Evolutionary conservation across 352 stramenopile species (phyloP), one percentile per base, ranked within the genome.

Genomic region (Globisporangium nunn): DNA sequence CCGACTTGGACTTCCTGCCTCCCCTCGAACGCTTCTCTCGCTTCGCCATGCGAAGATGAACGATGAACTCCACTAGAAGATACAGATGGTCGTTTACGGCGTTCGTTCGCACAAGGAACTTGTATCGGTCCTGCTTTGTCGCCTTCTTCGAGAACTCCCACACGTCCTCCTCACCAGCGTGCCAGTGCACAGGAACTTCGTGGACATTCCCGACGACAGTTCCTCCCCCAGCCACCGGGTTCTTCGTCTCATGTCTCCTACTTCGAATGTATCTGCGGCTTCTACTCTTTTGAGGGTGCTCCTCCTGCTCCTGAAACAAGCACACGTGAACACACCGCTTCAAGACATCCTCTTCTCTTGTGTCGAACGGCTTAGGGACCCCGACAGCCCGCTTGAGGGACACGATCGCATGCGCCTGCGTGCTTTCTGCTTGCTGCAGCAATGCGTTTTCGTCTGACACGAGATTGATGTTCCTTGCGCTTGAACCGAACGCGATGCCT

Each of bases 301-400:
- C 52, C 54, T 84, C 75, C 39, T 82, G 67, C 50, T 87, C 76
- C 61, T 91, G 77, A 47, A 86, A 93, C 11, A 91, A 52, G 49
- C 80, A 89, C 1, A 91, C 80, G 45, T 89, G 80, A 17, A 93
- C 80, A n/a, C 78, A 89, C 0, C 82, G 78, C 60, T 87, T 88
- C 12, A 91, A 60, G 5, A 93, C 82, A 29, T 93, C 82, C 12
- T 83, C 72, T 64, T 91, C 78, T 40, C 82, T 67, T 4, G 74
- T 85, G 59, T 93, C 82, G 47, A 89, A 92, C 8, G 80, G 82
- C 35, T 87, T 88, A 11, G 79, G 82, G 0, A 92, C 74, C 6
- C 82, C 82, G 0, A 71, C 75, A 8, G 82, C 82, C 43, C 73
- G 68, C 41, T 92, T 92, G 4, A 92, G 43, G 3, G 79, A 92